These are phyloP conservation scores for Lichtheimia ornata DNA, from an alignment of 371 early-diverging fungal species.

Conservation along the genomic window DNA sequence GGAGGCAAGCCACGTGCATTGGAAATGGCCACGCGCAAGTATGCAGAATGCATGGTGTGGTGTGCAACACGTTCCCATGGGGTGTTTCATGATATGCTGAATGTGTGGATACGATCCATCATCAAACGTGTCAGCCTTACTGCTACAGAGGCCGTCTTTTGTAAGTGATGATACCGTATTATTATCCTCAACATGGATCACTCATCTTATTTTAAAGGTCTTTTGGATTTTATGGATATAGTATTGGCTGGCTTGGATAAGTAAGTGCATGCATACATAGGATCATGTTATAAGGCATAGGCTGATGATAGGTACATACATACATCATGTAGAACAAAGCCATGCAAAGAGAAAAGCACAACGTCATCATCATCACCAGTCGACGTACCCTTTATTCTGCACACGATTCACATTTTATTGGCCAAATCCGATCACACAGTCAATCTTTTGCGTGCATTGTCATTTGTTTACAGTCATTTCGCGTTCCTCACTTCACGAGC, in stretches of 20 bases:
- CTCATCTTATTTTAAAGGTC: slow-evolving; percentile 5
- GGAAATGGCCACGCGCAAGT: slow-evolving; percentile 51
- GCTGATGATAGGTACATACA: not conserved
- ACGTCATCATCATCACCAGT: slow-evolving; percentile 11
- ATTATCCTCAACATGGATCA: too few relatives aligned
- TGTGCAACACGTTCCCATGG: slow-evolving; percentile 25
- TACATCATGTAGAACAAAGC: not conserved
- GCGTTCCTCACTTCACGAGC: slow-evolving; percentile 48
- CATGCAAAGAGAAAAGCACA: not conserved
- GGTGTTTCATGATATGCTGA: slow-evolving; percentile 55
- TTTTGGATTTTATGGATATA: slow-evolving; percentile 12
- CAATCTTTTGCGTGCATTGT: slow-evolving; percentile 49
- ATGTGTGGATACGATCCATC: slow-evolving; percentile 56
- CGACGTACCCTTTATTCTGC: slow-evolving; percentile 49
- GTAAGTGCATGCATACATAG: not conserved
- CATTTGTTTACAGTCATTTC: slow-evolving; percentile 60
- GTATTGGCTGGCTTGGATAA: slow-evolving; percentile 9
- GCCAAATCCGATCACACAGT: slow-evolving; percentile 52
- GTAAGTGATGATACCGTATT: slow-evolving; percentile 18
- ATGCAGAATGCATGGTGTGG: slow-evolving; percentile 55
- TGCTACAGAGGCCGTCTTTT: slow-evolving; percentile 56
- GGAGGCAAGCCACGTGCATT: slow-evolving; percentile 52
- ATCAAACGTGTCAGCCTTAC: slow-evolving; percentile 50
- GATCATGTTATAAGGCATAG: not conserved
- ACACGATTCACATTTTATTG: slow-evolving; percentile 46